Evolutionary conservation across 495 filamentous ascomycete species (phyloP), one percentile per base, ranked within the genome.

Genomic region (Durotheca rogersii): DNA sequence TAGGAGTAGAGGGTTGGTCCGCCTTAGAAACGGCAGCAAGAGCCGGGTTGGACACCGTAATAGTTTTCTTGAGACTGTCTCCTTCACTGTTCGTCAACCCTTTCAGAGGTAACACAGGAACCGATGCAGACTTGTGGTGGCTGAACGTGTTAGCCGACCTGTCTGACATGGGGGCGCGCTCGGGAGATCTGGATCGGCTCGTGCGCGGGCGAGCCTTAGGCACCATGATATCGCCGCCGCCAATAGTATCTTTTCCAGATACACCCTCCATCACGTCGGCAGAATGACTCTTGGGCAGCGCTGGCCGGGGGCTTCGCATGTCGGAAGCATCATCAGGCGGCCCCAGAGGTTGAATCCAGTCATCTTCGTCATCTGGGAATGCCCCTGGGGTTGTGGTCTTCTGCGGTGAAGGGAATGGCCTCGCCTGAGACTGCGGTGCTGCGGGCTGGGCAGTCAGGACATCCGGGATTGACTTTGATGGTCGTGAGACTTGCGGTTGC

Each of bases 331-430:
- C 47, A 20, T 65, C 62, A 20, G 62, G 62, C 2, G 62, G 52
- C 17, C 63, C 60, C 45, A 84, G 75, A 3, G 84, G 79, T 40
- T 78, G 84, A 52, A 94, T 93, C 90, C 90, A 95, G 54, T 94
- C 89, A 61, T 90, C 88, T 11, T 88, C 83, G 25, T 85, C 81
- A 46, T 82, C 77, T 1, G 76, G 77, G 56, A 79, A 79, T n/a
- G 77, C 71, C 7, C 79, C 77, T 6, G 78, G 77, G 2, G 75
- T 66, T 4, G 61, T 38, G 7, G 59, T 64, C 27, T 61, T 65
- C 52, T 68, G 67, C 0, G 66, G 66, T 0, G 72, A 68, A 20
- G 65, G 35, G 0, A 53, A 18, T 11, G 37, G 62, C 29, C 56
- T 65, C 0, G 42, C 12, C 53, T 46, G 81, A 65, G 44, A 65